Evolutionary conservation across 148 eudicot genomes (phyloP).

Genomic region (Rhododendron mucronatum): DNA sequence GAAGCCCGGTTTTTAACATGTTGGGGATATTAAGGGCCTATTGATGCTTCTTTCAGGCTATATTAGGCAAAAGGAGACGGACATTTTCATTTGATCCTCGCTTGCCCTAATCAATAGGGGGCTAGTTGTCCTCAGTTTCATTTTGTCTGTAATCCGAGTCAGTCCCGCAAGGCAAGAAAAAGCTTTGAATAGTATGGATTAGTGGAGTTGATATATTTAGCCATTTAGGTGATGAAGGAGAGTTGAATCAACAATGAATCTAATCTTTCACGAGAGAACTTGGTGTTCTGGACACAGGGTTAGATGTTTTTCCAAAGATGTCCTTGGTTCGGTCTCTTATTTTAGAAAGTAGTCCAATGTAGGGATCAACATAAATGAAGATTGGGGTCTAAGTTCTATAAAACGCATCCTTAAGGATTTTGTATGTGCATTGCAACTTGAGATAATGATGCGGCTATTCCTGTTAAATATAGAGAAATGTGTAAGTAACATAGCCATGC

Average conservation of each 20-base stretch:
- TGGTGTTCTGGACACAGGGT: neutral
- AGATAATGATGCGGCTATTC: neutral
- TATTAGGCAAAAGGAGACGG: neutral
- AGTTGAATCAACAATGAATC: neutral
- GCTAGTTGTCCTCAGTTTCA: too few relatives aligned
- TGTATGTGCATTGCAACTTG: neutral
- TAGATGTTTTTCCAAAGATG: neutral
- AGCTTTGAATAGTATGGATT: neutral
- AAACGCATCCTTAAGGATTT: neutral
- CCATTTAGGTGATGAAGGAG: neutral
- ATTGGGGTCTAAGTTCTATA: neutral
- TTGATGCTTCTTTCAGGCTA: neutral
- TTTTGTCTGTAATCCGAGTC: too few relatives aligned
- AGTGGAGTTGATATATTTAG: neutral
- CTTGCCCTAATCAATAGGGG: too few relatives aligned
- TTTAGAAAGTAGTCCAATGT: neutral
- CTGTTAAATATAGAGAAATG: neutral
- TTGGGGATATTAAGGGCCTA: neutral
- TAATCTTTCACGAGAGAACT: neutral
- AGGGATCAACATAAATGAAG: neutral
- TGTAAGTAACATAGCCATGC: neutral
- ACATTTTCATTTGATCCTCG: too few relatives aligned
- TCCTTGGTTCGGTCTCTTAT: neutral
- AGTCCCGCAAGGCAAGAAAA: neutral
- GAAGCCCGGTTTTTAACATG: neutral